phyloP scores from a whole-genome alignment of 1,284 basidiomycete species.

The Pseudozyma pruni region DNA sequence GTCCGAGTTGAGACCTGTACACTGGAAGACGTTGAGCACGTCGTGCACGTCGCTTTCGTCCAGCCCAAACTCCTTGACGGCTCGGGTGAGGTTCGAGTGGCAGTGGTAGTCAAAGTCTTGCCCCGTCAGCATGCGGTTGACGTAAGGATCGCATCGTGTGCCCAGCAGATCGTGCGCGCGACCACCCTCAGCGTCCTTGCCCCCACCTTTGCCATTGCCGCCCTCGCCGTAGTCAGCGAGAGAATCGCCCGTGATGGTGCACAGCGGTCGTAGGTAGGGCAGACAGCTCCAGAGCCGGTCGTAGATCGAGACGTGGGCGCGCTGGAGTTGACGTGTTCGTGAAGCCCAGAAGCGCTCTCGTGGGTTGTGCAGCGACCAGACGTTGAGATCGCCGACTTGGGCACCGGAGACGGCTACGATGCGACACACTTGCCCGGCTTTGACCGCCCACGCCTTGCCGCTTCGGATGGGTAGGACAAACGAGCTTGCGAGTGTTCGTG shows the following conservation, averaged over 20 bases:
- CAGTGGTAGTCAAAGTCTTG: slow-evolving; percentile 39
- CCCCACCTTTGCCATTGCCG: slow-evolving; percentile 18
- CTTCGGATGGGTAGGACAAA: slow-evolving; percentile 17
- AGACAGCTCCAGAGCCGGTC: slow-evolving; percentile 33
- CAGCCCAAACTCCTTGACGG: slow-evolving; percentile 21
- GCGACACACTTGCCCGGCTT: slow-evolving; percentile 21
- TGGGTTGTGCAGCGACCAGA: slow-evolving; percentile 27
- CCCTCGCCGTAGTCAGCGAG: slow-evolving; percentile 17
- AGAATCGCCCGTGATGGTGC: slow-evolving; percentile 33
- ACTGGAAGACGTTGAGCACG: slow-evolving; percentile 39
- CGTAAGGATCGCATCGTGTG: slow-evolving; percentile 34
- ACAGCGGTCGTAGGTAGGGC: slow-evolving; percentile 36
- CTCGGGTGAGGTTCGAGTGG: slow-evolving; percentile 25
- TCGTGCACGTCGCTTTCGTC: slow-evolving; percentile 32
- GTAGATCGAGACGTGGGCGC: slow-evolving; percentile 33
- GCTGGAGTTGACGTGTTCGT: slow-evolving; percentile 33
- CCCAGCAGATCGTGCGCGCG: slow-evolving; percentile 31
- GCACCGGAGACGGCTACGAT: slow-evolving; percentile 12
- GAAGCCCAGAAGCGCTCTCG: slow-evolving; percentile 39
- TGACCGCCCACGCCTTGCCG: slow-evolving; percentile 24
- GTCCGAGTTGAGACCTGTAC: slow-evolving; percentile 25
- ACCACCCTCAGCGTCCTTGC: slow-evolving; percentile 26
- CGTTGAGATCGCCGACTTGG: slow-evolving; percentile 28
- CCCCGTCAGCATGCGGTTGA: slow-evolving; percentile 33
- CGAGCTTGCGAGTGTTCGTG: background rate